phyloP scores from a whole-genome alignment of 2,329 filamentous ascomycete species.

The Shiraia bambusicola region DNA sequence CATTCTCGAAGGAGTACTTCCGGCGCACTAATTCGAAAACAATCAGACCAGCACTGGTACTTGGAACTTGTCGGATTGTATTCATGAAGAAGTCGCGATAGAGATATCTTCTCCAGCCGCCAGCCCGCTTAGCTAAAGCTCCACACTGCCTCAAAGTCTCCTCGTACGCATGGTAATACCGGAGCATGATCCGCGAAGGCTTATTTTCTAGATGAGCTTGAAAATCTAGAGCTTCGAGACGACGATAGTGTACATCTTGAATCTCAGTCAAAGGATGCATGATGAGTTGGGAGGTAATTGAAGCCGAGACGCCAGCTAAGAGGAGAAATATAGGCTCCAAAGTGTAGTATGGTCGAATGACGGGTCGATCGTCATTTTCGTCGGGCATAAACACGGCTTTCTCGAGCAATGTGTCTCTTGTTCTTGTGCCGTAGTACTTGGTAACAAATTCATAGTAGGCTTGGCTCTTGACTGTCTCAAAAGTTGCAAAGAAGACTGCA shows the following conservation, averaged over 20 bases:
- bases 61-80: conserved; percentile 72
- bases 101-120: conserved; percentile 62
- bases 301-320: conserved; percentile 67
- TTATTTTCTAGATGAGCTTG: conserved; percentile 46
- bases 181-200: conserved; percentile 49
- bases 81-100: conserved; percentile 73
- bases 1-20: conserved; percentile 68
- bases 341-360: conserved; percentile 73
- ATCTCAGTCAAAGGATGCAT: conserved; percentile 72
- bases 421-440: conserved; percentile 61
- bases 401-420: conserved; percentile 32
- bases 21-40: conserved; percentile 75
- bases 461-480: conserved; percentile 76
- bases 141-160: conserved; percentile 65
- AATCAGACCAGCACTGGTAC: conserved; percentile 74
- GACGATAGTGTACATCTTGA: conserved; percentile 71
- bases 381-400: conserved; percentile 22
- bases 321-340: conserved; percentile 73
- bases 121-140: conserved; percentile 59
- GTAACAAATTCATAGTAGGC: conserved; percentile 70
- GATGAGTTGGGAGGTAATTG: conserved; percentile 66
- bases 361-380: conserved; percentile 38
- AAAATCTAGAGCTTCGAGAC: conserved; percentile 70
- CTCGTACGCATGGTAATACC: conserved; percentile 71
- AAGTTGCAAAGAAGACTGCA: conserved; percentile 72